Evolutionary conservation across 2,329 filamentous ascomycete species (phyloP).

Genomic region (Arthrobotrys entomopaga): DNA sequence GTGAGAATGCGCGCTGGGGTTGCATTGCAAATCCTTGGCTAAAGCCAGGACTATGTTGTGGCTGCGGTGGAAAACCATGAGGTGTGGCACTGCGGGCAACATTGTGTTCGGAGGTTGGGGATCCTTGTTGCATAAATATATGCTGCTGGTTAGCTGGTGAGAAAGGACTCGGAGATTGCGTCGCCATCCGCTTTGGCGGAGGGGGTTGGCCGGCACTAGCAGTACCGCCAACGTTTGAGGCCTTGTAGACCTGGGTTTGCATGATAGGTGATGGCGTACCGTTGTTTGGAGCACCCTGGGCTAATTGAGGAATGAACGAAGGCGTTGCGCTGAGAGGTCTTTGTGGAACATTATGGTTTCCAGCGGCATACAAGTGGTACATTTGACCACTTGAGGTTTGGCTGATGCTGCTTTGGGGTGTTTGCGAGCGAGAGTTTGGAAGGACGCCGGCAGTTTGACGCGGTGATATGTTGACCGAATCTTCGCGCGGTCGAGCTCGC

Average conservation of each 20-base stretch:
- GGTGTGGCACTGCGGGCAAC: slow-evolving; percentile 73
- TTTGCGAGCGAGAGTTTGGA: slow-evolving; percentile 88
- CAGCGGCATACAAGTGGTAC: slow-evolving; percentile 72
- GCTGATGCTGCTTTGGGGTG: slow-evolving; percentile 70
- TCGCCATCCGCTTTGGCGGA: slow-evolving; percentile 81
- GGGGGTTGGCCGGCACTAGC: slow-evolving; percentile 47
- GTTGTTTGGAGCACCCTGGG: slow-evolving; percentile 80
- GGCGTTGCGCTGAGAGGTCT: slow-evolving; percentile 64
- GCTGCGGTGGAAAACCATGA: slow-evolving; percentile 68
- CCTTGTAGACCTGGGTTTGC: slow-evolving; percentile 77
- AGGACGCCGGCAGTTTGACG: slow-evolving; percentile 77
- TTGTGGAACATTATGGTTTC: slow-evolving; percentile 69
- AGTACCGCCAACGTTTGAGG: slow-evolving; percentile 71
- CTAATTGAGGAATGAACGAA: slow-evolving; percentile 72
- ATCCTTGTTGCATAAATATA: slow-evolving; percentile 74
- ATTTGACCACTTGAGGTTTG: slow-evolving; percentile 74
- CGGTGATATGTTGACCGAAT: slow-evolving; percentile 84
- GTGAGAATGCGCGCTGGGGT: slow-evolving; percentile 66
- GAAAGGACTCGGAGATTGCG: slow-evolving; percentile 90
- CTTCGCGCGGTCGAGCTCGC: slow-evolving; percentile 80
- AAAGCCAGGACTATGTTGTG: slow-evolving; percentile 55
- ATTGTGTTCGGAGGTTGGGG: slow-evolving; percentile 80
- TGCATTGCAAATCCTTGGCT: slow-evolving; percentile 51
- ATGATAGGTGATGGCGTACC: slow-evolving; percentile 94
- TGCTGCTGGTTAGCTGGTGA: slow-evolving; percentile 76